A percentile compares a stretch with the other conserved stretches of the same genome.
These are phyloP conservation scores for Dipteronia dyeriana DNA, from an alignment of 345 rosid species.

Conservation along the genomic window DNA sequence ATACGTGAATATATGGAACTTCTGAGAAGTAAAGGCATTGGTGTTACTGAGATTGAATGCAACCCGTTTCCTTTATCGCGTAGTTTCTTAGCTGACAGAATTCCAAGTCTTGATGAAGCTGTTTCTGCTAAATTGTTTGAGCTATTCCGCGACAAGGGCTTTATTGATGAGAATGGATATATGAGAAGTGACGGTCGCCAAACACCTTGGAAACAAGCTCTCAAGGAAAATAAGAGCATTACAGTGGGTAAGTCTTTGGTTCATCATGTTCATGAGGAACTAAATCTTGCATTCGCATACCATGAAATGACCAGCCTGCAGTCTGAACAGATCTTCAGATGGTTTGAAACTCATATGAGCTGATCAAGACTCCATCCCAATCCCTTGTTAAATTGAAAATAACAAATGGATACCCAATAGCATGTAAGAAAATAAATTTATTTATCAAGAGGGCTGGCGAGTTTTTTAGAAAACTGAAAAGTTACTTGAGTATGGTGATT, in stretches of 20 bases:
- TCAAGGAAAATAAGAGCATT: slow-evolving; percentile 33
- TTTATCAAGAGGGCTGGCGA: too few species aligned
- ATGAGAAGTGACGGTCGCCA: slow-evolving; percentile 79
- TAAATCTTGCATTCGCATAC: slow-evolving; percentile 87
- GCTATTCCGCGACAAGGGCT: slow-evolving; percentile 56
- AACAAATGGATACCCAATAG: too few species aligned
- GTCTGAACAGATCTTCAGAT: slow-evolving; percentile 76
- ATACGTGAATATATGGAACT: slow-evolving; percentile 52
- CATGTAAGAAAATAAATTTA: too few species aligned
- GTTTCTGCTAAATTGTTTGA: slow-evolving; percentile 57
- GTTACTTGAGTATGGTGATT: too few species aligned
- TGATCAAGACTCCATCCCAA: slow-evolving; percentile 21
- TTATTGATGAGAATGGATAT: slow-evolving; percentile 67
- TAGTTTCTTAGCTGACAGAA: slow-evolving; percentile 59
- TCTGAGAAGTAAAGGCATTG: slow-evolving; percentile 61
- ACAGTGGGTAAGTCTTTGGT: slow-evolving; percentile 49
- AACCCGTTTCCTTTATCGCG: slow-evolving; percentile 58
- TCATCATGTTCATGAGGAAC: slow-evolving; percentile 80
- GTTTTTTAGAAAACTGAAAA: too few species aligned
- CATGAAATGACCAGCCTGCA: slow-evolving; percentile 96
- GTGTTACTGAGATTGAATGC: slow-evolving; percentile 81
- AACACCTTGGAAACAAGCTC: slow-evolving; percentile 64
- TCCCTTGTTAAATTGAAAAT: too few species aligned
- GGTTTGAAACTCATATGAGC: slow-evolving; percentile 85
- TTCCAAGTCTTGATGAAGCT: slow-evolving; percentile 50